Percentiles rank a stretch among this genome's conserved stretches.
phyloP scores from a whole-genome alignment of 371 early-diverging fungal genomes.

The Zopfochytrium polystomum region DNA sequence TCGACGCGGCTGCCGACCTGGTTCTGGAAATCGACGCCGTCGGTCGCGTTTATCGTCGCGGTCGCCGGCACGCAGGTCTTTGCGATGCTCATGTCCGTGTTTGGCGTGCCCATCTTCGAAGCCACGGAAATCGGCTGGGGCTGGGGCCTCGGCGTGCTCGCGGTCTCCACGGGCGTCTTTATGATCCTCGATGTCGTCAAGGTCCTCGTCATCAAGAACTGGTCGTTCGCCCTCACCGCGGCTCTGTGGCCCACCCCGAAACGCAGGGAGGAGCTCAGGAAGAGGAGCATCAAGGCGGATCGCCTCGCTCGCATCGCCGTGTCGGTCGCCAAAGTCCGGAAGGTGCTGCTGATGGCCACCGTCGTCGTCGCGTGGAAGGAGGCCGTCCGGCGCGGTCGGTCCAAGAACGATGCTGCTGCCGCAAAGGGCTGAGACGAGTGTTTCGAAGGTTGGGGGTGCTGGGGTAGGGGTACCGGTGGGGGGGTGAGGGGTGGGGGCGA shows the following conservation, averaged over 20 bases:
- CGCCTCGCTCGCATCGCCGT: slow-evolving; percentile 16
- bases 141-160: slow-evolving; percentile 37
- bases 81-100: slow-evolving; percentile 83
- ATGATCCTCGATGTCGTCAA: slow-evolving; percentile 77
- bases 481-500: too few species aligned
- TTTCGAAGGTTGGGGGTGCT: too few species aligned
- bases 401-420: too few species aligned
- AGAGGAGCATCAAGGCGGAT: slow-evolving; percentile 16
- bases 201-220: slow-evolving; percentile 69
- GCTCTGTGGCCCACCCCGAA: slow-evolving; percentile 31
- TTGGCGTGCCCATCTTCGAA: slow-evolving; percentile 51
- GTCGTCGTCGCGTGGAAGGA: slow-evolving; percentile 38
- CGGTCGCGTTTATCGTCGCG: slow-evolving; percentile 71
- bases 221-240: slow-evolving; percentile 58
- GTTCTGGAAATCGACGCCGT: slow-evolving; percentile 84
- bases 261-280: slow-evolving; percentile 28
- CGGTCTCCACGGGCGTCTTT: slow-evolving; percentile 54
- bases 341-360: slow-evolving; percentile 29
- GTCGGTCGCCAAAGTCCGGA: slow-evolving; percentile 37
- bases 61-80: slow-evolving; percentile 88
- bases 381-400: too few species aligned
- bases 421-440: too few species aligned
- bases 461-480: too few species aligned
- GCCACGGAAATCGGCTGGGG: slow-evolving; percentile 39
- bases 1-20: slow-evolving; percentile 89